phyloP scores from a whole-genome alignment of 441 rosid genomes.

The Raphanus hybrid region DNA sequence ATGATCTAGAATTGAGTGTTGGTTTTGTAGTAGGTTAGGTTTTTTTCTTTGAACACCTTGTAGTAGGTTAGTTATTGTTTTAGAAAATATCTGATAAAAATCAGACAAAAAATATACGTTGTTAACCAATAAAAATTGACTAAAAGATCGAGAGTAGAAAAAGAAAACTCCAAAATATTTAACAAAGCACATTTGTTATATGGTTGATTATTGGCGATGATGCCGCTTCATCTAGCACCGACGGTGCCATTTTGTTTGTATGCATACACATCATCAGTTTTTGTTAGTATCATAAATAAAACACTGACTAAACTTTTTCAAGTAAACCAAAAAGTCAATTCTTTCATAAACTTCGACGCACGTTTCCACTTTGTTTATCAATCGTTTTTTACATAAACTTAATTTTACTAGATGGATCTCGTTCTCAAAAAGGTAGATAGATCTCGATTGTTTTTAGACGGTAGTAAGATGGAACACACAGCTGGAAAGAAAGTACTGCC shows the following conservation, averaged over 20 bases:
- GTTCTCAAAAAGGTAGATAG: too few species aligned
- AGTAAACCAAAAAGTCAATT: constrained; percentile 9
- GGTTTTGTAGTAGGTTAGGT: not conserved
- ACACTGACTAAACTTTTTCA: not conserved
- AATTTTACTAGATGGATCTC: constrained; percentile 4
- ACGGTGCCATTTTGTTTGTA: constrained; percentile 24
- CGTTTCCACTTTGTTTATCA: constrained; percentile 37
- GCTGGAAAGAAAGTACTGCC: constrained; percentile 18
- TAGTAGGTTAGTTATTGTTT: not conserved
- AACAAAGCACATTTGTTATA: constrained; percentile 36
- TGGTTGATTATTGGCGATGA: constrained; percentile 22
- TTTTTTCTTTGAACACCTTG: not conserved
- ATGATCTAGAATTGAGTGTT: not conserved
- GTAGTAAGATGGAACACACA: constrained; percentile 2
- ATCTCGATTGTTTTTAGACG: not conserved
- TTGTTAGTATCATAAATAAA: not conserved
- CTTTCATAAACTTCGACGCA: constrained; percentile 13
- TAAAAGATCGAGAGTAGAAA: not conserved
- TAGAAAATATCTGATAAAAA: not conserved
- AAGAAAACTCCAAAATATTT: not conserved
- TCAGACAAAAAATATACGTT: not conserved
- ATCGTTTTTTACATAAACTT: constrained; percentile 5
- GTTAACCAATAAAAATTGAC: constrained; percentile 11
- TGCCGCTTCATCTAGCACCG: constrained; percentile 26
- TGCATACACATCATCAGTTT: too few species aligned